A percentile compares a stretch with the other conserved stretches of the same genome.
Evolutionary conservation across 192 early-diverging fungal genomes (phyloP).

Genomic region (Kappamyces sp.): DNA sequence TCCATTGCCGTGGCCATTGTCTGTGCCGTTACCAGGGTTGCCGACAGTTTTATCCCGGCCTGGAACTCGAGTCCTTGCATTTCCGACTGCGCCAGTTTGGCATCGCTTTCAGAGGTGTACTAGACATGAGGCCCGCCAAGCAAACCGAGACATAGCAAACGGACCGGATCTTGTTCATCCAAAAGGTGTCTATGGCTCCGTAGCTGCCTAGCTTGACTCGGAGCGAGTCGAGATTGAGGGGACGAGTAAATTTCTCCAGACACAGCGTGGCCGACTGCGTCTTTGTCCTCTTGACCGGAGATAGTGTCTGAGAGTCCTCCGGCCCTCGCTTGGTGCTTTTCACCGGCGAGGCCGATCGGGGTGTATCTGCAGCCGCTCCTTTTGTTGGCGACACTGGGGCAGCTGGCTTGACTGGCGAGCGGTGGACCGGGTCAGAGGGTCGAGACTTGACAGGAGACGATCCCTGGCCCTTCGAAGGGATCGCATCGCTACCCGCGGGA

Average conservation of each 20-base stretch:
- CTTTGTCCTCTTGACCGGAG: too few species aligned
- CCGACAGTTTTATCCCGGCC: background rate
- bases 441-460: too few species aligned
- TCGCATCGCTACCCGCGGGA: too few species aligned
- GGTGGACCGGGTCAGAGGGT: too few species aligned
- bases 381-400: background rate
- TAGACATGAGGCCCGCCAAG: constrained; percentile 6
- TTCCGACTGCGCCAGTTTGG: constrained; percentile 6
- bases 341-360: background rate
- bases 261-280: background rate
- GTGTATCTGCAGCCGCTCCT: background rate
- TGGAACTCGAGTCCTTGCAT: constrained; percentile 26
- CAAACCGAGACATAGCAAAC: constrained; percentile 39
- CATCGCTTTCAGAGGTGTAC: constrained; percentile 17
- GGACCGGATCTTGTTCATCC: constrained; percentile 43
- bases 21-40: background rate
- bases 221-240: constrained; percentile 22
- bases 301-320: too few species aligned
- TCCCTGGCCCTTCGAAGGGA: too few species aligned
- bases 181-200: constrained; percentile 29
- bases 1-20: background rate
- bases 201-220: constrained; percentile 20
- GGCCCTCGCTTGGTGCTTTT: too few species aligned
- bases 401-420: background rate
- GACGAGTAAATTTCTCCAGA: constrained; percentile 28